phyloP scores from a whole-genome alignment of 192 early-diverging fungal genomes.

The Gigaspora rosea region DNA sequence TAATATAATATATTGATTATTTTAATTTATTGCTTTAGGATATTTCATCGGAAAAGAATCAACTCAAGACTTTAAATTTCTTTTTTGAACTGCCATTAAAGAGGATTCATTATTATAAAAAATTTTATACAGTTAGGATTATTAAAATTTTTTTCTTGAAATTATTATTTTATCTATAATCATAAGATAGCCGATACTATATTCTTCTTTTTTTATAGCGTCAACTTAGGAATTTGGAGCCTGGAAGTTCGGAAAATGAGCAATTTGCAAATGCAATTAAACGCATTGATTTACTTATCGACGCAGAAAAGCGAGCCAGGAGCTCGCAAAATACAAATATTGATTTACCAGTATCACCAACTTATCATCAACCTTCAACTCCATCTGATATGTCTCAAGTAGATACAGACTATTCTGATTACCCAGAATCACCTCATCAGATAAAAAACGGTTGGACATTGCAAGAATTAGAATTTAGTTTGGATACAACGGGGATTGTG shows the following conservation, averaged over 20 bases:
- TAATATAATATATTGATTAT: too few species aligned
- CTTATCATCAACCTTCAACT: too few species aligned
- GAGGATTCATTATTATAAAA: constrained; percentile 59
- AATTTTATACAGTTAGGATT: constrained; percentile 49
- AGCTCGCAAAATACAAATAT: too few species aligned
- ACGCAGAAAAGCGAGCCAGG: not conserved
- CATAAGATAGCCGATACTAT: not conserved
- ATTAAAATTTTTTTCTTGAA: not conserved
- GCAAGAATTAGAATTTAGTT: too few species aligned
- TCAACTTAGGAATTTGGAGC: constrained; percentile 50
- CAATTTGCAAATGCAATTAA: constrained; percentile 48
- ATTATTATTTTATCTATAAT: not conserved
- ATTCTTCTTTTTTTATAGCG: constrained; percentile 36
- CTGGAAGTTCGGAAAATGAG: constrained; percentile 49
- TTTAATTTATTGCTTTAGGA: constrained; percentile 34
- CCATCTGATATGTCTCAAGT: too few species aligned
- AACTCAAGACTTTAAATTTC: constrained; percentile 50
- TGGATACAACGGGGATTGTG: too few species aligned
- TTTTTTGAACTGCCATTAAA: constrained; percentile 56
- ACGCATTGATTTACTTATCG: constrained; percentile 53
- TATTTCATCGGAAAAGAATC: constrained; percentile 45
- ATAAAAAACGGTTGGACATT: too few species aligned
- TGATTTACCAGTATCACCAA: too few species aligned
- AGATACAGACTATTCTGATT: too few species aligned
- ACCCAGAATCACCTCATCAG: too few species aligned